Base-by-base conservation (phyloP, 768 basidiomycete genomes). In the Phanerochaete sordida region DNA sequence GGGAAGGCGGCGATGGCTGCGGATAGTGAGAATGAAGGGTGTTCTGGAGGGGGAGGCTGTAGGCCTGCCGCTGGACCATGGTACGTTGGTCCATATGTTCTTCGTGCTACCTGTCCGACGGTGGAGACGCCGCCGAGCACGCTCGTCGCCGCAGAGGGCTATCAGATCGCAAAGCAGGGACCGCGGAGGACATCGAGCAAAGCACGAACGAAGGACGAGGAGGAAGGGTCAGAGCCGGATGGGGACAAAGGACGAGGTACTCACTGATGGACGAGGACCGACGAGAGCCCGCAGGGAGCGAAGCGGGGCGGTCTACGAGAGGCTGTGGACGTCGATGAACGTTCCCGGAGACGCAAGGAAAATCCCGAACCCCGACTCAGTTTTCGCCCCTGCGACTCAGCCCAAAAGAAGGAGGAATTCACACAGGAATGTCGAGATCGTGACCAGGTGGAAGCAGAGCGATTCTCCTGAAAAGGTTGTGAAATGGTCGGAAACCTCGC, bases 71-170 rank as follows among this genome's bases (percentile, higher is more conserved):
- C 16, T 51, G 39, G 51, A 60, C 59, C 52, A 60, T 60, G 24
- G 59, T 37, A 24, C 58, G 26, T 52, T 60, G 59, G 59, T 60
- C 59, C 59, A 60, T 60, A 50, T 21, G 50, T 53, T n/a, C 30
- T 35, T 33, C 19, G 31, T 26, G 51, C 51, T 53, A 3, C 8
- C 21, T 28, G 35, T 7, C 16, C 28, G 53, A 23, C 35, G 53
- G 35, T 43, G 39, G 21, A 7, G 31, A 24, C 53, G 53, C 50
- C 50, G 31, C 50, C n/a, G 50, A 33, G 50, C 28, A 28, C 48
- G 48, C 26, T 49, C 24, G 26, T 3, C 50, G 50, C 27, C 3
- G 50, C 50, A 28, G 33, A 13, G 6, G 33, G 13, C 33, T 35
- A 35, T 35, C 7, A 35, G 33, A 35, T 35, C 7, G 33, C 6